Evolutionary conservation across 805 yeast species (phyloP).

Genomic region (Barnettozyma pratensis): DNA sequence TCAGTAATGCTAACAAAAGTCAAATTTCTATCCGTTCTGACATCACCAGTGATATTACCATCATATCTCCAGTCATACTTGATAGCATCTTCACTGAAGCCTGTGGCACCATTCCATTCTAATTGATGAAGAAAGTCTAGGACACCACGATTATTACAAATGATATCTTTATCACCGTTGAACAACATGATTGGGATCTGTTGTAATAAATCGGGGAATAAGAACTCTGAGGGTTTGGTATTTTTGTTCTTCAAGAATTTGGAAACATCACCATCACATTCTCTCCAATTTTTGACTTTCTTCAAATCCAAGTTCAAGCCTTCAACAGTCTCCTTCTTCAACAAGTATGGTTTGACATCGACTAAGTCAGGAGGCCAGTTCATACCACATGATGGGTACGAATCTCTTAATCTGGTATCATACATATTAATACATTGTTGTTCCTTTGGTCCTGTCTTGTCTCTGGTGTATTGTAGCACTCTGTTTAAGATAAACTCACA

Average conservation of each 20-base stretch:
- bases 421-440: slow-evolving; percentile 76
- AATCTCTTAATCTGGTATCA: slow-evolving; percentile 65
- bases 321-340: slow-evolving; percentile 40
- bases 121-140: slow-evolving; percentile 58
- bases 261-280: slow-evolving; percentile 66
- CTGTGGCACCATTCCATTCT: slow-evolving; percentile 54
- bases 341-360: slow-evolving; percentile 49
- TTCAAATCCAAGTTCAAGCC: slow-evolving; percentile 45
- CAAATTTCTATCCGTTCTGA: slow-evolving; percentile 60
- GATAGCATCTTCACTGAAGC: slow-evolving; percentile 25
- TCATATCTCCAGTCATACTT: slow-evolving; percentile 43
- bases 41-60: slow-evolving; percentile 36
- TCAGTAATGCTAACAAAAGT: slow-evolving; percentile 70
- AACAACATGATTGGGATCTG: slow-evolving; percentile 62
- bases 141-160: slow-evolving; percentile 80
- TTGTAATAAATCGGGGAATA: slow-evolving; percentile 62
- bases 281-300: slow-evolving; percentile 55
- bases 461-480: slow-evolving; percentile 26
- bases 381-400: slow-evolving; percentile 83
- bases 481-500: slow-evolving; percentile 42
- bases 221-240: slow-evolving; percentile 54
- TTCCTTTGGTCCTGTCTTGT: slow-evolving; percentile 28
- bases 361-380: slow-evolving; percentile 81
- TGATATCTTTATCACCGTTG: slow-evolving; percentile 83
- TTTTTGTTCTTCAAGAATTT: slow-evolving; percentile 42